Percentiles rank a stretch among this genome's conserved stretches.
Conservation (phyloP, 2,329 filamentous ascomycete species). For the Exophiala mesophila region DNA sequence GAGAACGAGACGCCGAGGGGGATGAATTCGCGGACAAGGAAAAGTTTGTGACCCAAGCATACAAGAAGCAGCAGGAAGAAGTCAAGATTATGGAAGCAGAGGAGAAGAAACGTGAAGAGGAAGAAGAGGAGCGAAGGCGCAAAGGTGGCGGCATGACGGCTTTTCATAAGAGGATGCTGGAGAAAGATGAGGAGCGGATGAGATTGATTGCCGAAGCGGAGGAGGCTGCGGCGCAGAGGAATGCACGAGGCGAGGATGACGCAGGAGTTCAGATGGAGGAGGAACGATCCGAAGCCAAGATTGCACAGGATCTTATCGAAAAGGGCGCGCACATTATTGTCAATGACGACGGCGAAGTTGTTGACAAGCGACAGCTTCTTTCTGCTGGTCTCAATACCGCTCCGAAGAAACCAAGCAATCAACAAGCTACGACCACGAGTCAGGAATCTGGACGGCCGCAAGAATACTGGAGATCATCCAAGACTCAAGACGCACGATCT, state of each 20-base stretch:
- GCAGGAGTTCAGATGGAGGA: conserved; percentile 29
- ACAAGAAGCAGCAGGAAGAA: conserved; percentile 61
- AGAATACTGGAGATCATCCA: conserved; percentile 24
- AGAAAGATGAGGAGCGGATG: conserved; percentile 54
- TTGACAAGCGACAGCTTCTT: conserved; percentile 60
- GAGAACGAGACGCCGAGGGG: conserved; percentile 60
- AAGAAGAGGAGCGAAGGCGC: conserved; percentile 48
- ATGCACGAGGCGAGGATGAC: conserved; percentile 31
- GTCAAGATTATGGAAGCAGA: conserved; percentile 53
- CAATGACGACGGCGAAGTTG: conserved; percentile 61
- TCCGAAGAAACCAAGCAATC: conserved; percentile 43
- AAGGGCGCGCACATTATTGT: conserved; percentile 49
- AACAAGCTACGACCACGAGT: conserved; percentile 9
- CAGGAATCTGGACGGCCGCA: conserved; percentile 8
- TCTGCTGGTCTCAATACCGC: conserved; percentile 58
- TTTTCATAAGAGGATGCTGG: conserved; percentile 58
- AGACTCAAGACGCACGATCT: conserved; percentile 36
- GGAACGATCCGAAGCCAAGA: conserved; percentile 48
- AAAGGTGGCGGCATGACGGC: conserved; percentile 49
- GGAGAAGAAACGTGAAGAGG: conserved; percentile 47
- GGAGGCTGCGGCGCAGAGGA: conserved; percentile 32
- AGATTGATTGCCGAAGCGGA: conserved; percentile 53
- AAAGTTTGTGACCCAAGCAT: conserved; percentile 61
- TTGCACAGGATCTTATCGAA: conserved; percentile 52
- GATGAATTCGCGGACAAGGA: conserved; percentile 64